phyloP scores from a whole-genome alignment of 1,139 yeast species.

The Geotrichum candidum region DNA sequence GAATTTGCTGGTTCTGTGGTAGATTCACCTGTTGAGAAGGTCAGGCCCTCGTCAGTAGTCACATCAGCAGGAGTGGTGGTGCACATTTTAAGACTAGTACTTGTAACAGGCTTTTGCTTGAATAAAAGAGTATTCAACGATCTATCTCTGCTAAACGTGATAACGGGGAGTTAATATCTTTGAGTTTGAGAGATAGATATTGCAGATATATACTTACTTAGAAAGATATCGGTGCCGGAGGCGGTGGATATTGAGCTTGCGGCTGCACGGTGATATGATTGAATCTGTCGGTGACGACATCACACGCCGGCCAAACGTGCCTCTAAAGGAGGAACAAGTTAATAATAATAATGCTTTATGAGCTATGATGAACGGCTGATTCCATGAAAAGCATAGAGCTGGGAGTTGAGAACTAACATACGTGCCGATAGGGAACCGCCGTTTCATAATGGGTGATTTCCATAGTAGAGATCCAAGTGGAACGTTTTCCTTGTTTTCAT shows the following conservation, averaged over 20 bases:
- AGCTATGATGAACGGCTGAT: neutral
- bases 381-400: neutral
- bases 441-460: neutral
- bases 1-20: no score
- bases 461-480: neutral
- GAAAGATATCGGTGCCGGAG: constrained; percentile 40
- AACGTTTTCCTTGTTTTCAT: neutral
- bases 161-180: neutral
- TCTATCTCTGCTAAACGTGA: neutral
- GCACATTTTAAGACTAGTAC: no score
- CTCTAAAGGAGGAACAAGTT: neutral
- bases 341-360: neutral
- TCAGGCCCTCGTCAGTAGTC: neutral
- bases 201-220: constrained; percentile 18
- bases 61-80: neutral
- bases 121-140: neutral
- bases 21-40: neutral
- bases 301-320: neutral
- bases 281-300: constrained; percentile 55
- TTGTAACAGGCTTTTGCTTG: neutral
- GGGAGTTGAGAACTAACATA: neutral
- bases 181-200: neutral
- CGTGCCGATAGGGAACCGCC: neutral
- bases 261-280: constrained; percentile 52
- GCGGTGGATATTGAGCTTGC: constrained; percentile 48